These are phyloP conservation scores for Nepenthes gracilis DNA, from an alignment of 148 eudicot species.

Conservation along the genomic window DNA sequence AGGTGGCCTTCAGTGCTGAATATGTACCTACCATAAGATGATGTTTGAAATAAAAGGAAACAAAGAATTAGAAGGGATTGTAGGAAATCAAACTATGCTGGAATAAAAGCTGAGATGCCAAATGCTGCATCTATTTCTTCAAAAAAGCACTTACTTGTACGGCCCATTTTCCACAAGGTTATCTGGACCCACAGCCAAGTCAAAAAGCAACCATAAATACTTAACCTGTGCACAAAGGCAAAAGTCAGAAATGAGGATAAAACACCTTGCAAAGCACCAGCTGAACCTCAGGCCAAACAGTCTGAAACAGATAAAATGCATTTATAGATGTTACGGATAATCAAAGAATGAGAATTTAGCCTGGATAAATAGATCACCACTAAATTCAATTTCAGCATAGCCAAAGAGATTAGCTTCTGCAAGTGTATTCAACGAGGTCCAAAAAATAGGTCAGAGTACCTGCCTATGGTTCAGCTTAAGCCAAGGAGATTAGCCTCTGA, in stretches of 20 bases:
- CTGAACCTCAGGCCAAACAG: too few species aligned
- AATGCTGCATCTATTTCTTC: neutral
- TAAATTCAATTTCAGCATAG: too few species aligned
- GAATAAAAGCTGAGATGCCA: constrained; percentile 2
- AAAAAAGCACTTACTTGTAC: constrained; percentile 49
- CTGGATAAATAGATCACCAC: too few species aligned
- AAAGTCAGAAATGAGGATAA: neutral
- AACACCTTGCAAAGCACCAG: neutral
- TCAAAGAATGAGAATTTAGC: too few species aligned
- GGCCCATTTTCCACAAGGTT: constrained; percentile 97
- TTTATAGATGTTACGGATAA: too few species aligned
- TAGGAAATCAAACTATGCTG: neutral
- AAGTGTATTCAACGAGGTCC: too few species aligned
- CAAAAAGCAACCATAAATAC: constrained; percentile 95
- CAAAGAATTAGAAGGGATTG: neutral
- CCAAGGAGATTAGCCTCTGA: too few species aligned
- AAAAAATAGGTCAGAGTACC: too few species aligned
- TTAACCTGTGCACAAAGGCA: constrained; percentile 44
- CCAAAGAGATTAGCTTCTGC: too few species aligned
- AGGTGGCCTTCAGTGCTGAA: constrained; percentile 98
- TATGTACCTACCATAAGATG: constrained; percentile 40
- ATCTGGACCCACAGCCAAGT: constrained; percentile 95
- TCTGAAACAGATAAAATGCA: neutral
- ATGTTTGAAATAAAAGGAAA: neutral
- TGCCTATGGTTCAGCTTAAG: too few species aligned